Percentiles rank a stretch among this genome's conserved stretches.
Conservation (phyloP, 257 asterid species). For the Solanum medicagineum region DNA sequence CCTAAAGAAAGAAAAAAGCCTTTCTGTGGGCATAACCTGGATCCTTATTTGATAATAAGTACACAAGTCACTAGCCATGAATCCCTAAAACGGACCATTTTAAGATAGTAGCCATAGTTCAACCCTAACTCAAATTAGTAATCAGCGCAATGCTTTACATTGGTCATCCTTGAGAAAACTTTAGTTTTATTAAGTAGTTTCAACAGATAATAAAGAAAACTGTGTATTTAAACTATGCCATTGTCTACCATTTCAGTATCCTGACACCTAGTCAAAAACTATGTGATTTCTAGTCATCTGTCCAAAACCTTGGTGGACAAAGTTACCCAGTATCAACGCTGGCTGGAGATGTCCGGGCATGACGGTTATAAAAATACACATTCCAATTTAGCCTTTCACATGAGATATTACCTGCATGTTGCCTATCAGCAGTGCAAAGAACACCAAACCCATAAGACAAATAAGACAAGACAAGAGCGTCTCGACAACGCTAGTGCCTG, state of each 20-base stretch:
- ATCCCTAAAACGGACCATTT: neutral
- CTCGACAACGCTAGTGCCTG: slow-evolving; percentile 47
- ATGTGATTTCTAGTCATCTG: neutral
- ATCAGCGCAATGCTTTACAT: neutral
- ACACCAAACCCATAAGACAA: slow-evolving; percentile 72
- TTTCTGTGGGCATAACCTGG: neutral
- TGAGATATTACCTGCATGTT: slow-evolving; percentile 63
- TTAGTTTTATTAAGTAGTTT: neutral
- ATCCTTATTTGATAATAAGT: neutral
- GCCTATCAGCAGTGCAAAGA: slow-evolving; percentile 76
- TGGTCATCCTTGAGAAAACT: neutral
- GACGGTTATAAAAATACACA: neutral
- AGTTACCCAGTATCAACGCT: neutral
- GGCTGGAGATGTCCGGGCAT: neutral
- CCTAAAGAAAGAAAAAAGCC: neutral
- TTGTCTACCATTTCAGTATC: neutral
- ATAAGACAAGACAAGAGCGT: slow-evolving; percentile 47
- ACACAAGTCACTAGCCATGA: neutral
- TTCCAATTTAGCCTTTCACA: neutral
- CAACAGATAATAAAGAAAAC: neutral
- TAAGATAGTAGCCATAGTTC: neutral
- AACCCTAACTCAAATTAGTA: neutral
- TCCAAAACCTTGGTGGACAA: neutral
- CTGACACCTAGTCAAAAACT: neutral
- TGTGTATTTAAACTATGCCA: neutral